Conservation (phyloP, 768 basidiomycete species). For the Serendipita sp. region DNA sequence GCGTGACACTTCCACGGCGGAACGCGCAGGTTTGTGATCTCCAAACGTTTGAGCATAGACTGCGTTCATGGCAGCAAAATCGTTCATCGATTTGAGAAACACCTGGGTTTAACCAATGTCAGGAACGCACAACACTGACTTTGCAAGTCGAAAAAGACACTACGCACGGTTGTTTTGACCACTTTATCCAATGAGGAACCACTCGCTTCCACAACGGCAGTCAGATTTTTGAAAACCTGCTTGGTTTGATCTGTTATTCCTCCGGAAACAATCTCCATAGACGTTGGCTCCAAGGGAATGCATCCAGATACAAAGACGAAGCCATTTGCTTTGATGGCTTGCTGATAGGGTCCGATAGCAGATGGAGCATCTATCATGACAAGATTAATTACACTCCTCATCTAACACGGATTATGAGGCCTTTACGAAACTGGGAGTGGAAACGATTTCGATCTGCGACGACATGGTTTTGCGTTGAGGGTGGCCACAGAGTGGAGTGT, state of each 20-base stretch:
- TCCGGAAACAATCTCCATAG: slow-evolving; percentile 52
- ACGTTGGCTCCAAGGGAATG: slow-evolving; percentile 64
- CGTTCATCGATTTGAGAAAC: slow-evolving; percentile 84
- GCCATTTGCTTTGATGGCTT: slow-evolving; percentile 71
- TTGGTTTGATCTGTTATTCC: slow-evolving; percentile 64
- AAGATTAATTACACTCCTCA: background rate
- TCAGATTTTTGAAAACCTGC: slow-evolving; percentile 77
- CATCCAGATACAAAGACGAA: slow-evolving; percentile 83
- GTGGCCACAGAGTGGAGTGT: background rate
- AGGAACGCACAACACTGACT: background rate
- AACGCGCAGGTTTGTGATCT: slow-evolving; percentile 81
- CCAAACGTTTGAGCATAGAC: slow-evolving; percentile 79
- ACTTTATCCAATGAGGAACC: slow-evolving; percentile 67
- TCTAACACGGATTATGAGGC: background rate
- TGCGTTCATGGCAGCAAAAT: slow-evolving; percentile 70
- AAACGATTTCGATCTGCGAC: background rate
- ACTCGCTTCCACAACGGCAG: slow-evolving; percentile 66
- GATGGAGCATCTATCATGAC: slow-evolving; percentile 45
- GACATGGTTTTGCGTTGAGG: background rate
- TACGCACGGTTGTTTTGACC: slow-evolving; percentile 74
- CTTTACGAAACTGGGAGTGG: background rate
- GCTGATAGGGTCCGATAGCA: slow-evolving; percentile 67
- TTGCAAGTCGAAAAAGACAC: background rate
- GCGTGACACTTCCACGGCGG: slow-evolving; percentile 76
- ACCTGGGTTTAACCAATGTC: no score